phyloP scores from a whole-genome alignment of 768 basidiomycete genomes.

The Gymnopilus dilepis region DNA sequence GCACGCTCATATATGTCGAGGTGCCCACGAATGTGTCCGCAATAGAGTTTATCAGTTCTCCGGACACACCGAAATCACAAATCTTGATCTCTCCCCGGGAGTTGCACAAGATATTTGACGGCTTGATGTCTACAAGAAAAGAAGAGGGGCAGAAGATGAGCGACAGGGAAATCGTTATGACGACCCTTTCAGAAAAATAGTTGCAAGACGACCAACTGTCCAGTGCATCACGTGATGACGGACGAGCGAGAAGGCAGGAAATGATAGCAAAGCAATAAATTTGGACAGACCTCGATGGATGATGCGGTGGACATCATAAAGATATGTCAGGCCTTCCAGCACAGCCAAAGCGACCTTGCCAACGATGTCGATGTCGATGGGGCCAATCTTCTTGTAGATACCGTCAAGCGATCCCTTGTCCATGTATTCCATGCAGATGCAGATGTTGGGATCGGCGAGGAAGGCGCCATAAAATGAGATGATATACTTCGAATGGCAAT shows the following conservation, averaged over 20 bases:
- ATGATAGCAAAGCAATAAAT: conserved; percentile 15
- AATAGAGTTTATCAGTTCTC: conserved; percentile 97
- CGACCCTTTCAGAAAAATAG: conserved; percentile 14
- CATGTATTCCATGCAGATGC: conserved; percentile 98
- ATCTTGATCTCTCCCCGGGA: conserved; percentile 97
- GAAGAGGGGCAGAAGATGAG: conserved; percentile 15
- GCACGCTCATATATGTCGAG: conserved; percentile 98
- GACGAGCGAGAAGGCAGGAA: conserved; percentile 4
- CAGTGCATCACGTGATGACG: conserved; percentile 28
- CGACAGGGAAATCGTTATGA: conserved; percentile 29
- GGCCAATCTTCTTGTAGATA: conserved; percentile 94
- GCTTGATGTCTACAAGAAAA: conserved; percentile 85
- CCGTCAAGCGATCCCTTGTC: conserved; percentile 93
- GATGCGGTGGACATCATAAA: conserved; percentile 97
- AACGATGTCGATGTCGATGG: conserved; percentile 92
- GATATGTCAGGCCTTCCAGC: conserved; percentile 92
- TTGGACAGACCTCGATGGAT: conserved; percentile 91
- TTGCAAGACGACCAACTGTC: conserved; percentile 7
- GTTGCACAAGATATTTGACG: conserved; percentile 96
- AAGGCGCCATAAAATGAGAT: conserved; percentile 98
- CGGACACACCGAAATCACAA: conserved; percentile 98
- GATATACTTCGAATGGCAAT: conserved; percentile 92
- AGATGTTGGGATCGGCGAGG: conserved; percentile 96
- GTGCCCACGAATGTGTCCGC: conserved; percentile 99
- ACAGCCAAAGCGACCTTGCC: conserved; percentile 95